Evolutionary conservation across 179 eudicot genomes (phyloP), one percentile per base, ranked within the genome.

Genomic region (Spergularia azorica): DNA sequence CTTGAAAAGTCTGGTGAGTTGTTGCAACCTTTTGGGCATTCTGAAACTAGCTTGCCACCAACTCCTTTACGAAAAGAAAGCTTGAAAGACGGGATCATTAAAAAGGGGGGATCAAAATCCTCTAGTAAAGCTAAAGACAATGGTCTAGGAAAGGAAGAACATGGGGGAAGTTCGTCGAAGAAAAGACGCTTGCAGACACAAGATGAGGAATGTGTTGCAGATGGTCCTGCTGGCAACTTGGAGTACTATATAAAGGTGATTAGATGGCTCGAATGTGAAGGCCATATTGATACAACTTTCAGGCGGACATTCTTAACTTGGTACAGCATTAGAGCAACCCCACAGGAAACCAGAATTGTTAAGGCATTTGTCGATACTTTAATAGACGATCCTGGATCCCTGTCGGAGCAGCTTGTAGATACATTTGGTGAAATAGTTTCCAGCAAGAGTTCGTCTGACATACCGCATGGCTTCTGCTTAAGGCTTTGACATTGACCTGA

Each of bases 231-330:
- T 9, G 77, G 70, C 48, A 90, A 87, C 73, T 77, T 93, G 48
- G 95, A 87, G 77, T 84, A 93, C 57, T 90, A 82, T 78, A 87
- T 95, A 76, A 95, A 95, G 81, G 89, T 86, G 71, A 82, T 93
- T n/a, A 76, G 99, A 17, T 81, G 94, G 84, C 84, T 95, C 21
- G 99, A 95, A 79, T 88, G 94, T 55, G 88, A 89, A 11, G 95
- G 97, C 5, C 90, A 89, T 70, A 85, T 95, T 26, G 97, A 93
- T 46, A 82, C 79, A 55, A 82, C 76, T 68, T 95, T 93, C 78
- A 84, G 99, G 76, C 89, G 89, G 80, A 93, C 90, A 50, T 90
- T 95, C 75, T 74, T 95, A 77, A 95, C 99, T 11, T 95, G 97
- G 99, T 93, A 91, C 73, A 85, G 95, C 82, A 78, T 93, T 79